Base-by-base conservation (phyloP, 768 basidiomycete species). In the Kondoa subrosea region DNA sequence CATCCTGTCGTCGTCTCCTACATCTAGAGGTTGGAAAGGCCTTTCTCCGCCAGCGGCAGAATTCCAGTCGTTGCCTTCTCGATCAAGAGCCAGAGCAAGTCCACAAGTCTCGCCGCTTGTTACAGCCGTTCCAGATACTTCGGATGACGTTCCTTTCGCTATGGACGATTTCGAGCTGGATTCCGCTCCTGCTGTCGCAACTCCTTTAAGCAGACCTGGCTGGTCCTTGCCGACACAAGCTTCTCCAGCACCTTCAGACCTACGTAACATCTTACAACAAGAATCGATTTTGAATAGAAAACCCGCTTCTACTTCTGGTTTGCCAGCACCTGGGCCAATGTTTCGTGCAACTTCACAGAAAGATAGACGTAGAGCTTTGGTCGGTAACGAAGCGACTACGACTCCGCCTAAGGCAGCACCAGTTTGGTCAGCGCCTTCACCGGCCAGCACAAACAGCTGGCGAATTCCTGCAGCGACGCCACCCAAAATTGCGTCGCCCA, bases 111-210 rank as follows among this genome's bases (percentile, higher is more conserved):
- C 33, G 3, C 57, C 67, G 4, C 34, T 33, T n/a, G 26, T 68
- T 15, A 29, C 34, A 4, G 40, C 69, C 31, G 32, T 66, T 17
- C 30, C 67, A 2, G 31, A 40, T 2, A 59, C 57, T 25, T 58
- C 29, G 50, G 69, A 70, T 64, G 66, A 60, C 21, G 58, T 25
- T 16, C 63, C 58, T 4, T 70, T 70, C 56, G 58, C 63, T 4
- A 70, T 70, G 34, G 69, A 70, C 59, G 69, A 69, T 63, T 26
- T 70, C 17, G 27, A 56, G 14, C 25, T 70, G 12, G 69, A 66
- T 26, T 63, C 32, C 16, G 17, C 66, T 17, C 15, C 40, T 8
- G 21, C 40, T 8, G 12, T 21, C 12, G 21, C 40, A 8, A 50
- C 40, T 8, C 40, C 40, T 8, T 21, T 50, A 21, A 50, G 21